Conservation (phyloP, 352 stramenopile species). For the Phytophthora pini region DNA sequence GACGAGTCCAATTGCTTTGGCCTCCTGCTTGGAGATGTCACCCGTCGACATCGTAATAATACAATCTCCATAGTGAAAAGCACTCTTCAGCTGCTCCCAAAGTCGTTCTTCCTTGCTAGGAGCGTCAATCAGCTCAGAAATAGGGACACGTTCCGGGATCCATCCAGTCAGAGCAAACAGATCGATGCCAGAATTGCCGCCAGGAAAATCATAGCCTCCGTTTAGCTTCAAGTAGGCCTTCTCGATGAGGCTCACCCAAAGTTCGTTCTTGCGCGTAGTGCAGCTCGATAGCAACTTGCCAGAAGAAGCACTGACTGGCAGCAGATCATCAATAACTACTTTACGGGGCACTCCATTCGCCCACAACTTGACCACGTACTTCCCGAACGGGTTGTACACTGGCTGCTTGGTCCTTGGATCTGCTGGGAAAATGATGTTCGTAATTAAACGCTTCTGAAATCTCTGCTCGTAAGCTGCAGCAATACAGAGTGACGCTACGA, state of each 20-base stretch:
- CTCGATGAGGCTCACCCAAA: constrained; percentile 97
- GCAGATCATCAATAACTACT: constrained; percentile 95
- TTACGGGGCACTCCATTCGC: constrained; percentile 94
- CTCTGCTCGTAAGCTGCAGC: constrained; percentile 91
- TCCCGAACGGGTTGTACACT: constrained; percentile 92
- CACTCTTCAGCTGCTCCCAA: constrained; percentile 93
- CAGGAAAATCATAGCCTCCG: constrained; percentile 97
- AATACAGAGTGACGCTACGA: constrained; percentile 94
- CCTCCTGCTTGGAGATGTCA: constrained; percentile 71
- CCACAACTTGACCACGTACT: constrained; percentile 98
- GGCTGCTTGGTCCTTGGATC: constrained; percentile 68
- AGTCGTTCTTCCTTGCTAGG: constrained; percentile 95
- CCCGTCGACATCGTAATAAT: constrained; percentile 97
- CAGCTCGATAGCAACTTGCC: constrained; percentile 86
- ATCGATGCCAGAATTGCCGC: constrained; percentile 97
- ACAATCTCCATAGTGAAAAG: constrained; percentile 96
- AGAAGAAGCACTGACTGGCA: constrained; percentile 87
- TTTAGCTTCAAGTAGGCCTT: constrained; percentile 99
- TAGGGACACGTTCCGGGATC: constrained; percentile 95
- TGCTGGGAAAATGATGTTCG: constrained; percentile 96
- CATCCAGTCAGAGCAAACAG: constrained; percentile 98
- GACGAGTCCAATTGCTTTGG: constrained; percentile 92
- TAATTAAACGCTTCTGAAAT: constrained; percentile 93
- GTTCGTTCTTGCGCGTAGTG: constrained; percentile 80
- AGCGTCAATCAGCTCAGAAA: constrained; percentile 79